Evolutionary conservation across 345 rosid genomes (phyloP).

Genomic region (Eucalyptus pauciflora): DNA sequence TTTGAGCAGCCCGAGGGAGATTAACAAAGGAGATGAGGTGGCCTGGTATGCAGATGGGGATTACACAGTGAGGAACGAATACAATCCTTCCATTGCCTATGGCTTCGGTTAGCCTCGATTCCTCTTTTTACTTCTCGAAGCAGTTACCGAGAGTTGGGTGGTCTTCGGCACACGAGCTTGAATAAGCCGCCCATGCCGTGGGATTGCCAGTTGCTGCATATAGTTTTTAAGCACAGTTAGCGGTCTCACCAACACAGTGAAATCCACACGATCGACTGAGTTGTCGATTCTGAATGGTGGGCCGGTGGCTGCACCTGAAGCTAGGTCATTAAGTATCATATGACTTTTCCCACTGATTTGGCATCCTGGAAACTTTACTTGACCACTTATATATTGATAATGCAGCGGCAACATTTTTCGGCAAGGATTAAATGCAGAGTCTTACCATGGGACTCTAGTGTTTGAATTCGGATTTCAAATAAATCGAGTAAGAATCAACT

Average conservation of each 20-base stretch:
- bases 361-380: not conserved
- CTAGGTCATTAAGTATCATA: not conserved
- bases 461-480: not conserved
- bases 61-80: constrained; percentile 76
- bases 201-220: not conserved
- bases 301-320: not conserved
- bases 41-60: constrained; percentile 99
- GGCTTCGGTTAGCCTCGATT: constrained; percentile 64
- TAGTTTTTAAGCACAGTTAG: not conserved
- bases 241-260: not conserved
- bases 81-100: constrained; percentile 78
- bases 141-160: not conserved
- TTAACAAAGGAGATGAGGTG: constrained; percentile 95
- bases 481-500: not conserved
- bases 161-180: not conserved
- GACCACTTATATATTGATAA: not conserved
- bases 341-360: not conserved
- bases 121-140: not conserved
- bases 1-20: constrained; percentile 77
- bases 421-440: not conserved
- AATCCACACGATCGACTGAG: not conserved
- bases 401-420: not conserved
- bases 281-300: not conserved
- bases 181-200: not conserved
- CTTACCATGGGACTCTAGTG: not conserved